Evolutionary conservation across 345 rosid genomes (phyloP).

Genomic region (Streptanthus diversifolius): DNA sequence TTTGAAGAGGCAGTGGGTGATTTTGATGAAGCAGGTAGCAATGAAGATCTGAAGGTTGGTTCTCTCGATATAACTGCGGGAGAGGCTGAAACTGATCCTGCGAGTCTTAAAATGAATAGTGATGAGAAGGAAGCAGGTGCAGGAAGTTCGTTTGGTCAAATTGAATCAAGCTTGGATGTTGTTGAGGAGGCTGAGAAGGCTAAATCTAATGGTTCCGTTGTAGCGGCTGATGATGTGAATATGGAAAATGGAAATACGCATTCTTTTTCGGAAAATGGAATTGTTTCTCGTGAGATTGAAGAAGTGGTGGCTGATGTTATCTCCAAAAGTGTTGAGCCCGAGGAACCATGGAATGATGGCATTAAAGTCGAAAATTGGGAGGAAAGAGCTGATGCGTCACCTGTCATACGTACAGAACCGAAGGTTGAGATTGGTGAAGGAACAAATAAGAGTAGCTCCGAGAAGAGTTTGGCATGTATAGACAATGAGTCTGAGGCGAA

Average conservation of each 20-base stretch:
- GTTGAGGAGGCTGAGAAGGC: conserved; percentile 36
- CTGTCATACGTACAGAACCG: conserved; percentile 11
- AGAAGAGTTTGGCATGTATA: neutral
- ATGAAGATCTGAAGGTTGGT: conserved; percentile 30
- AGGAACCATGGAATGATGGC: conserved; percentile 11
- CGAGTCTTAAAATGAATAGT: conserved; percentile 20
- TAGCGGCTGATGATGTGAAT: conserved; percentile 19
- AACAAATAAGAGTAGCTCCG: conserved; percentile 8
- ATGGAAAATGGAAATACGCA: conserved; percentile 11
- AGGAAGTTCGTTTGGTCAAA: conserved; percentile 15
- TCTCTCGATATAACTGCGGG: conserved; percentile 37
- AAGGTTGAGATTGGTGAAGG: conserved; percentile 30
- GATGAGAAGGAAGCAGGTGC: conserved; percentile 25
- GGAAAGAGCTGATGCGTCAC: conserved; percentile 25
- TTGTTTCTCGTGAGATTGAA: neutral
- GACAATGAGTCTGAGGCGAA: conserved; percentile 10
- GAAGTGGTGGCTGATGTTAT: conserved; percentile 18
- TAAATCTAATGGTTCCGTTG: conserved; percentile 45
- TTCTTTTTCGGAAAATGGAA: conserved; percentile 13
- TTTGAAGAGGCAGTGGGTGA: conserved; percentile 55
- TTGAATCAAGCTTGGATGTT: conserved; percentile 24
- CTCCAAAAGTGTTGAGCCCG: neutral
- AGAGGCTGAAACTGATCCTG: conserved; percentile 40
- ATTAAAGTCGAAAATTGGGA: conserved; percentile 26
- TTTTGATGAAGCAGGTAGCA: conserved; percentile 28